phyloP scores from a whole-genome alignment of 148 eudicot genomes.

The Rhododendron ovatum region DNA sequence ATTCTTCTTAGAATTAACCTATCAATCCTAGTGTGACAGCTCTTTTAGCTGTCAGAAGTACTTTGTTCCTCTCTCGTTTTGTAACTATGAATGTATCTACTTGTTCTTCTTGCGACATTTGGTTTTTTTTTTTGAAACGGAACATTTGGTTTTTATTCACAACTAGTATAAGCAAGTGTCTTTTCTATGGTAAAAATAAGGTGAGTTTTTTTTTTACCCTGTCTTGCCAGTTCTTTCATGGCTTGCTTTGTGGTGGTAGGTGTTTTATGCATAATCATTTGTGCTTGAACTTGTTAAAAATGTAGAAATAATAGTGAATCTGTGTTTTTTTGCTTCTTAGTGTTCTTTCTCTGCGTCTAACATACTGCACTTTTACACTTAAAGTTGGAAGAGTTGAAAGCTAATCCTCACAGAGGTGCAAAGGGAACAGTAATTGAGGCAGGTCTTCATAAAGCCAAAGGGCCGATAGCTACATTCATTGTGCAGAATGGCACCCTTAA shows the following conservation, averaged over 20 bases:
- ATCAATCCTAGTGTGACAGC: not conserved
- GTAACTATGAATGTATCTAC: not conserved
- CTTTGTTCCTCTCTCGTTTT: not conserved
- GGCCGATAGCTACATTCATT: conserved; percentile 88
- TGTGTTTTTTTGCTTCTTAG: not conserved
- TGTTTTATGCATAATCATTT: not conserved
- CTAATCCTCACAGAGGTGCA: conserved; percentile 88
- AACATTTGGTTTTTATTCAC: not conserved
- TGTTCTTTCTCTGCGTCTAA: not conserved
- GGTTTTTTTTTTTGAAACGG: not conserved
- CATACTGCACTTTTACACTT: conserved; percentile 4
- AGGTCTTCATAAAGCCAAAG: conserved; percentile 92
- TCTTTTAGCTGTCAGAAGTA: not conserved
- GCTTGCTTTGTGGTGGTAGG: not conserved
- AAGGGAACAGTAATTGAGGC: conserved; percentile 95
- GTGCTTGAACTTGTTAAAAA: not conserved
- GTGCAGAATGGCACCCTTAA: conserved; percentile 97
- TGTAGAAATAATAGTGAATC: not conserved
- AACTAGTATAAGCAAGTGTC: not conserved
- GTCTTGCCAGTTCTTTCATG: not conserved
- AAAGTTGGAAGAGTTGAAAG: conserved; percentile 93
- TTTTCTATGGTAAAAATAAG: not conserved
- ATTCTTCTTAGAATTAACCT: not conserved
- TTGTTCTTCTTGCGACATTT: not conserved
- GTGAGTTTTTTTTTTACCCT: not conserved